Conservation (phyloP, 306 rosid species). For the Trifolium fragiferum region DNA sequence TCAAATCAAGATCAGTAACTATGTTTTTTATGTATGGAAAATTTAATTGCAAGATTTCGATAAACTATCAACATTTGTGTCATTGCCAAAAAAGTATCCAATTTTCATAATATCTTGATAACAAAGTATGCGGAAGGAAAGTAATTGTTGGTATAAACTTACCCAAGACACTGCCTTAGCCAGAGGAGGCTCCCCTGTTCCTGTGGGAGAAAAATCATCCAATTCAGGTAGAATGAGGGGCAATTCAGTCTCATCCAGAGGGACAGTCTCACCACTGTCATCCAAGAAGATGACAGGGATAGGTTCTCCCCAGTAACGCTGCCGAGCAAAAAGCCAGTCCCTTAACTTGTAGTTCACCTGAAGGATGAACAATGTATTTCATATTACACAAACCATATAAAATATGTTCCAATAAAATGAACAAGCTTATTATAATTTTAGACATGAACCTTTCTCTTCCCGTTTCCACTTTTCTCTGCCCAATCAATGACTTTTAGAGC, state of each 20-base stretch:
- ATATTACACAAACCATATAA: constrained; percentile 33
- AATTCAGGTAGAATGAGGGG: constrained; percentile 92
- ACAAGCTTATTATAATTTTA: constrained; percentile 37
- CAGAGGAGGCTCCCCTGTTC: constrained; percentile 96
- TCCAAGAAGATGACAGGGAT: constrained; percentile 90
- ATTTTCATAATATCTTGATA: constrained; percentile 30
- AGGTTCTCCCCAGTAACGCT: constrained; percentile 99
- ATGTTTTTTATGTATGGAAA: constrained; percentile 3
- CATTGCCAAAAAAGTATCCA: constrained; percentile 27
- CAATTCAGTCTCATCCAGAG: constrained; percentile 76
- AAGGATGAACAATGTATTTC: constrained; percentile 39
- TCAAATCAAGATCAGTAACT: constrained; percentile 25
- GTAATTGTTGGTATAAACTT: constrained; percentile 31
- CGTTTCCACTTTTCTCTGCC: constrained; percentile 86
- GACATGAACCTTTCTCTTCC: constrained; percentile 77
- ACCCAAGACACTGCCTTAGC: constrained; percentile 92
- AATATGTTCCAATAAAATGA: constrained; percentile 11
- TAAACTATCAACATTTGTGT: constrained; percentile 6
- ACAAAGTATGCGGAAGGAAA: constrained; percentile 24
- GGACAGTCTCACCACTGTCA: constrained; percentile 71
- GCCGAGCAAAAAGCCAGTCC: constrained; percentile 99
- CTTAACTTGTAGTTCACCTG: constrained; percentile 95
- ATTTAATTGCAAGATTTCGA: background rate
- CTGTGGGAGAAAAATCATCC: constrained; percentile 95
- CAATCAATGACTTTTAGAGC: constrained; percentile 75